Evolutionary conservation across 495 filamentous ascomycete genomes (phyloP).

Genomic region (Jackrogersella minutella): DNA sequence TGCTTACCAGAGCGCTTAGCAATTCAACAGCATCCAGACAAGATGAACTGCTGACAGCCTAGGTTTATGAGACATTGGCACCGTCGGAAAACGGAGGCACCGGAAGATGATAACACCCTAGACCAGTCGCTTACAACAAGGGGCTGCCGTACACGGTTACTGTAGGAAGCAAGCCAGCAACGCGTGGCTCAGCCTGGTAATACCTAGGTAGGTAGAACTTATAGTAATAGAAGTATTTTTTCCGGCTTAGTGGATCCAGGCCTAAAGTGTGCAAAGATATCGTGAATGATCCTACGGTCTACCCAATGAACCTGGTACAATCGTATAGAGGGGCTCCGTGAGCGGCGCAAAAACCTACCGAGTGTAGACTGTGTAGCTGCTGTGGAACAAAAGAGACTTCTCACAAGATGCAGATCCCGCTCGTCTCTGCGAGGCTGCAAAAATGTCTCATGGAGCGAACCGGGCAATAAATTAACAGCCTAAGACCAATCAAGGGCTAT

Average conservation of each 20-base stretch:
- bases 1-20: constrained; percentile 11
- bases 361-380: constrained; percentile 12
- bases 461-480: constrained; percentile 27
- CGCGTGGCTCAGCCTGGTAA: constrained; percentile 7
- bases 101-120: constrained; percentile 22
- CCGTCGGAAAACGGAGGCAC: constrained; percentile 27
- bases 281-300: neutral
- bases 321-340: constrained; percentile 1
- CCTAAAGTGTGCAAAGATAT: neutral
- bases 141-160: neutral
- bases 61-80: constrained; percentile 23
- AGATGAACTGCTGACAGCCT: constrained; percentile 3
- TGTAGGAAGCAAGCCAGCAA: neutral
- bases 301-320: neutral
- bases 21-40: neutral
- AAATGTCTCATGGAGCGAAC: constrained; percentile 36
- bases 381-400: constrained; percentile 9
- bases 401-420: constrained; percentile 11
- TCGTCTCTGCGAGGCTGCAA: constrained; percentile 30
- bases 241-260: neutral
- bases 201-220: neutral
- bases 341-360: constrained; percentile 12
- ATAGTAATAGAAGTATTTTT: neutral
- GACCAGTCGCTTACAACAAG: constrained; percentile 14
- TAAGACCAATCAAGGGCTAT: constrained; percentile 18